These are phyloP conservation scores for Cytospora piceicola DNA, from an alignment of 2,329 filamentous ascomycete species.

Conservation along the genomic window DNA sequence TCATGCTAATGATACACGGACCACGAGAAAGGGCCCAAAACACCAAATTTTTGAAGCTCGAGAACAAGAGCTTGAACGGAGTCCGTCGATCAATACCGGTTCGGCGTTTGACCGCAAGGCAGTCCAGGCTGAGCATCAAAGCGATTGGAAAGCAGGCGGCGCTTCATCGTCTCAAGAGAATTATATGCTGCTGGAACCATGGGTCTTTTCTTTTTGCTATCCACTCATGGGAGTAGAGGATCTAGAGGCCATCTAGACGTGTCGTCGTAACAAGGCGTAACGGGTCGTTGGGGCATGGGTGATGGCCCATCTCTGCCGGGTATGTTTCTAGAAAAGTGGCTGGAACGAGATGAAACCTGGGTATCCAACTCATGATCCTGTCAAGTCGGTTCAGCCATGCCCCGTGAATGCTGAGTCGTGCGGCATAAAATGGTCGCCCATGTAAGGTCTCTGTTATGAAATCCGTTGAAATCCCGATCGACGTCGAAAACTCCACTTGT, in stretches of 20 bases:
- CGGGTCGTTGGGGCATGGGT: slow-evolving; percentile 31
- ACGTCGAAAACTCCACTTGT: slow-evolving; percentile 18
- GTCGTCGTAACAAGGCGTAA: slow-evolving; percentile 32
- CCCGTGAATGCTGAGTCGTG: slow-evolving; percentile 31
- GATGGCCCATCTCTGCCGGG: slow-evolving; percentile 25
- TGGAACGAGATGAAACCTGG: slow-evolving; percentile 27
- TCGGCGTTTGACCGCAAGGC: slow-evolving; percentile 19
- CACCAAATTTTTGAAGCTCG: slow-evolving; percentile 19
- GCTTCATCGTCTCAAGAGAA: slow-evolving; percentile 12
- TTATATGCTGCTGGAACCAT: slow-evolving; percentile 26
- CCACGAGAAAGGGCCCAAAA: slow-evolving; percentile 13
- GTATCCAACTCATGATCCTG: slow-evolving; percentile 28
- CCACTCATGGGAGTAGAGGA: slow-evolving; percentile 26
- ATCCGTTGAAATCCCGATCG: slow-evolving; percentile 25
- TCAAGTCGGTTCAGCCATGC: slow-evolving; percentile 31
- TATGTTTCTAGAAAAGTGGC: slow-evolving; percentile 25
- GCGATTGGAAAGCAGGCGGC: slow-evolving; percentile 21
- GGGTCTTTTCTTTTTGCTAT: slow-evolving; percentile 14
- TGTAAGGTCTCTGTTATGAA: slow-evolving; percentile 28
- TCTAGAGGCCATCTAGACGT: slow-evolving; percentile 32
- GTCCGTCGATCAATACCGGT: neutral
- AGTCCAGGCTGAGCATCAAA: slow-evolving; percentile 5
- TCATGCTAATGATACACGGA: slow-evolving; percentile 27
- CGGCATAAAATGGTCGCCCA: slow-evolving; percentile 33
- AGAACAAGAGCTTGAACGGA: slow-evolving; percentile 11